Evolutionary conservation across 2,329 filamentous ascomycete species (phyloP).

Genomic region (Aspergillus transmontanensis): DNA sequence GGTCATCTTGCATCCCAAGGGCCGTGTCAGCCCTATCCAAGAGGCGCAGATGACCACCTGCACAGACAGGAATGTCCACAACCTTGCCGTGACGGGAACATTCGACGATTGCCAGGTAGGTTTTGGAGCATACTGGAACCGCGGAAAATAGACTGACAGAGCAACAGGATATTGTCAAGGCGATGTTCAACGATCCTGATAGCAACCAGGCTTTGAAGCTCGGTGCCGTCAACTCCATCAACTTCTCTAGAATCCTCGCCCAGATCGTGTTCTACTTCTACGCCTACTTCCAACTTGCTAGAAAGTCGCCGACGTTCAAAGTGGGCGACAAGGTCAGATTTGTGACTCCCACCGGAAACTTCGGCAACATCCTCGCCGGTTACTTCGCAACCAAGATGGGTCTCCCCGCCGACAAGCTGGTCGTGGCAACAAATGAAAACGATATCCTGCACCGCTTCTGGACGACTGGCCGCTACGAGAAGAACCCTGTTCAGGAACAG

Average conservation of each 20-base stretch:
- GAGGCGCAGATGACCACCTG: constrained; percentile 98
- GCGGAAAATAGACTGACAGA: not conserved
- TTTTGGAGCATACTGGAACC: not conserved
- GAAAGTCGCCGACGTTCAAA: constrained; percentile 59
- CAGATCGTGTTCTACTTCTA: constrained; percentile 98
- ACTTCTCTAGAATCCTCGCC: constrained; percentile 91
- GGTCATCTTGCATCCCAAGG: constrained; percentile 91
- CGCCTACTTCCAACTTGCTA: constrained; percentile 81
- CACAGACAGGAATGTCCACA: constrained; percentile 87
- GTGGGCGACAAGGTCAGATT: constrained; percentile 67
- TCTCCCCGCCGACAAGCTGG: constrained; percentile 81
- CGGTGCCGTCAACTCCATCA: constrained; percentile 94
- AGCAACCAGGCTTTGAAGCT: constrained; percentile 82
- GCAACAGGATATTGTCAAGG: constrained; percentile 78
- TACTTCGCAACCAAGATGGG: constrained; percentile 94
- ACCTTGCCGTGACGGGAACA: constrained; percentile 82
- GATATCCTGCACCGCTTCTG: constrained; percentile 94
- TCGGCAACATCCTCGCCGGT: constrained; percentile 84
- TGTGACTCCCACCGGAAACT: constrained; percentile 93
- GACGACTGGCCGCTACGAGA: constrained; percentile 13
- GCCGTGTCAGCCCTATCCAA: constrained; percentile 86
- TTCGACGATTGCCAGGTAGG: constrained; percentile 85
- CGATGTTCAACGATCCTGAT: constrained; percentile 81
- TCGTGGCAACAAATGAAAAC: constrained; percentile 58
- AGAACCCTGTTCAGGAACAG: constrained; percentile 3